These are phyloP conservation scores for Fragaria iinumae DNA, from an alignment of 306 rosid species.

Conservation along the genomic window DNA sequence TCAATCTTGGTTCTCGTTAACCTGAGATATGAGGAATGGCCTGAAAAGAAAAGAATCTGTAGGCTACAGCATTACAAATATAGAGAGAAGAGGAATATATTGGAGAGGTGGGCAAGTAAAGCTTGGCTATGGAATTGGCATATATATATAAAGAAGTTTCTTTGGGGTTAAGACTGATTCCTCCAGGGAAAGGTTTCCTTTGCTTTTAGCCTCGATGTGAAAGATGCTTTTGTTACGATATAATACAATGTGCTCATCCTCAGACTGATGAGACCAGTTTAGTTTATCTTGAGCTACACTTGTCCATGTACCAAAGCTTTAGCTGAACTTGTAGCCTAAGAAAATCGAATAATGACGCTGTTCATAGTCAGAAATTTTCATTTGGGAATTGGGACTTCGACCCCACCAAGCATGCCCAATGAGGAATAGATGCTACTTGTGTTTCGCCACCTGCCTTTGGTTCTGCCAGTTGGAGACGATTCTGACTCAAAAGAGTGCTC, in stretches of 20 bases:
- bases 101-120: slow-evolving; percentile 37
- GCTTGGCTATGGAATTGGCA: slow-evolving; percentile 5
- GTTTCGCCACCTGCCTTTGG: slow-evolving; percentile 21
- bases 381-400: not conserved
- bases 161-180: slow-evolving; percentile 38
- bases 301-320: slow-evolving; percentile 8
- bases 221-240: not conserved
- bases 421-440: slow-evolving; percentile 21
- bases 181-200: slow-evolving; percentile 17
- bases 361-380: not conserved
- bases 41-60: slow-evolving; percentile 43
- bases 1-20: not conserved
- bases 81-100: slow-evolving; percentile 6
- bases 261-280: not conserved
- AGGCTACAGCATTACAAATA: slow-evolving; percentile 9
- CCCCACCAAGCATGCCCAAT: slow-evolving; percentile 14
- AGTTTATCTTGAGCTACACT: slow-evolving; percentile 15
- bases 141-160: not conserved
- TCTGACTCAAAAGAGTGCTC: not conserved
- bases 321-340: not conserved
- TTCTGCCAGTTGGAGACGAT: slow-evolving; percentile 21
- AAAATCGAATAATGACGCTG: not conserved
- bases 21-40: not conserved
- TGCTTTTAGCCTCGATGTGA: slow-evolving; percentile 7
- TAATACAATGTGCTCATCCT: not conserved